Evolutionary conservation across 169 alveolate genomes (phyloP).

Genomic region (Miamiensis avidus): DNA sequence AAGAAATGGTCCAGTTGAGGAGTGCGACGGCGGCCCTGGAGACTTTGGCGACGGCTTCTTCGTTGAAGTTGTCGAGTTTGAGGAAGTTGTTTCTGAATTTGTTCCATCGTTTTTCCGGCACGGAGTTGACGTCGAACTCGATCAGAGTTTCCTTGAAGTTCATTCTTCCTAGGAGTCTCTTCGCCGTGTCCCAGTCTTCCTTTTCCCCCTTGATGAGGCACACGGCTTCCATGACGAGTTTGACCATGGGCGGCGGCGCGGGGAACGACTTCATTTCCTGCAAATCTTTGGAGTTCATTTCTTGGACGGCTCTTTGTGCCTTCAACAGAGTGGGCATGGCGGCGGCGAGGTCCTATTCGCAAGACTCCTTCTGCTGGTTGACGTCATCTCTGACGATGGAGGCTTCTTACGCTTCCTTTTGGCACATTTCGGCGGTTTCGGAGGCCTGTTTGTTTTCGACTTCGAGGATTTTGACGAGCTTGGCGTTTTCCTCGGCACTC

Average conservation of each 20-base stretch:
- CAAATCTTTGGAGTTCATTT: constrained; percentile 88
- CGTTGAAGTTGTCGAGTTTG: constrained; percentile 74
- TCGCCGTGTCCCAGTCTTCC: constrained; percentile 91
- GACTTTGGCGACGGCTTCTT: constrained; percentile 73
- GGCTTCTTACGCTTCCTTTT: constrained; percentile 71
- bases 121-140: constrained; percentile 79
- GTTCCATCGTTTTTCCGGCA: constrained; percentile 65
- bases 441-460: constrained; percentile 84
- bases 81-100: constrained; percentile 70
- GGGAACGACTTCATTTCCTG: constrained; percentile 89
- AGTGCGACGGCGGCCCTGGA: constrained; percentile 88
- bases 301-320: constrained; percentile 90
- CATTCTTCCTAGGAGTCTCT: constrained; percentile 86
- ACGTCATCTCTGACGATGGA: constrained; percentile 70
- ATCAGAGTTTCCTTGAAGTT: constrained; percentile 71
- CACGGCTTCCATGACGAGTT: constrained; percentile 87
- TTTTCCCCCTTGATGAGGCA: constrained; percentile 84
- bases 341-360: constrained; percentile 85
- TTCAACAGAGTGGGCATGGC: constrained; percentile 89
- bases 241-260: constrained; percentile 90
- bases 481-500: constrained; percentile 59
- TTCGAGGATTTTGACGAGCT: constrained; percentile 58
- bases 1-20: constrained; percentile 90
- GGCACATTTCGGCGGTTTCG: constrained; percentile 73
- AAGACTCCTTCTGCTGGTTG: constrained; percentile 70